These are phyloP conservation scores for Penicillium capsulatum DNA, from an alignment of 2,329 filamentous ascomycete species.

Conservation along the genomic window DNA sequence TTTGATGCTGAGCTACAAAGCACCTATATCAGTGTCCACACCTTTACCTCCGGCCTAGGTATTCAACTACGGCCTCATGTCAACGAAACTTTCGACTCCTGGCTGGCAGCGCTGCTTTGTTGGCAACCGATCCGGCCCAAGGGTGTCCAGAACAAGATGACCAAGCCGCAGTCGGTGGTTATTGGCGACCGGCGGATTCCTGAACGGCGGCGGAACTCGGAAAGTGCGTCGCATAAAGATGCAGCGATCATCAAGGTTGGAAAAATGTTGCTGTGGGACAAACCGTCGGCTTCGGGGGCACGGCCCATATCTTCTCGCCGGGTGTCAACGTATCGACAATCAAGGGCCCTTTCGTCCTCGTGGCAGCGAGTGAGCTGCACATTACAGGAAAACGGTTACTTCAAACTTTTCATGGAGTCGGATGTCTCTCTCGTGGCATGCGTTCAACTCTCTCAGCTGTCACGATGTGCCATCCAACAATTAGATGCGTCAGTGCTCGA, in stretches of 20 bases:
- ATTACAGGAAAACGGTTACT: conserved; percentile 87
- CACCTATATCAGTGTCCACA: conserved; percentile 48
- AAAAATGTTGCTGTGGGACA: conserved; percentile 88
- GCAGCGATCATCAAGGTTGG: conserved; percentile 91
- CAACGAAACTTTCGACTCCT: conserved; percentile 50
- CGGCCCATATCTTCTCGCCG: conserved; percentile 37
- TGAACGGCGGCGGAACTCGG: conserved; percentile 45
- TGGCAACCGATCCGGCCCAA: conserved; percentile 51
- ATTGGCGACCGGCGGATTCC: conserved; percentile 42
- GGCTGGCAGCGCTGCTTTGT: conserved; percentile 50
- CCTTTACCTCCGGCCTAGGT: conserved; percentile 46
- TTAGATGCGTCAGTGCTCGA: conserved; percentile 86
- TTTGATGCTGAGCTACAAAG: conserved; percentile 45
- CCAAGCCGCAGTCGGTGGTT: conserved; percentile 45
- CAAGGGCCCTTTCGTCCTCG: conserved; percentile 56
- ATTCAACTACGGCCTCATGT: conserved; percentile 49
- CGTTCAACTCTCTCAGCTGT: conserved; percentile 83
- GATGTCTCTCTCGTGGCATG: conserved; percentile 75
- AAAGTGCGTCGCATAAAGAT: conserved; percentile 58
- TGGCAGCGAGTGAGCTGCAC: conserved; percentile 93
- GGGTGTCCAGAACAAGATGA: conserved; percentile 49
- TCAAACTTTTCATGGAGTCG: conserved; percentile 83
- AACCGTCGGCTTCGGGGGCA: conserved; percentile 50
- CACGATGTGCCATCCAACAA: conserved; percentile 83
- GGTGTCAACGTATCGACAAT: conserved; percentile 53